A percentile compares a stretch with the other conserved stretches of the same genome.
phyloP scores from a whole-genome alignment of 768 basidiomycete genomes.

The Pisolithus orientalis region DNA sequence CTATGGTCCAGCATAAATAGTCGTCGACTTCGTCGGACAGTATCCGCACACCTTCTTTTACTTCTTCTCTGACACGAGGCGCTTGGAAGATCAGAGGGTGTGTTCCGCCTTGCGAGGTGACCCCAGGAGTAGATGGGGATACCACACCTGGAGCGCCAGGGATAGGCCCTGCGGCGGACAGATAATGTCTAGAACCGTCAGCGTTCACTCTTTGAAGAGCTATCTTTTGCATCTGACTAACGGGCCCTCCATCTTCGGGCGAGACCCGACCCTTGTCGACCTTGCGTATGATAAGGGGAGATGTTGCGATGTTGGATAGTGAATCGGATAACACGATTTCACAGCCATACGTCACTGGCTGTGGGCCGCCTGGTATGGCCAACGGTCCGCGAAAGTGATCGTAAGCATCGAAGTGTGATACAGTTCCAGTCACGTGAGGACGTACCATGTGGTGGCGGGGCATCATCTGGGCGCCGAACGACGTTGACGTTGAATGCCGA shows the following conservation, averaged over 20 bases:
- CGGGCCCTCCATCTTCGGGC: conserved; percentile 85
- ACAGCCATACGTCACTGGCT: conserved; percentile 88
- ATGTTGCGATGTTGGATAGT: conserved; percentile 77
- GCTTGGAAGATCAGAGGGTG: conserved; percentile 76
- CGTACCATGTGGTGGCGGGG: conserved; percentile 55
- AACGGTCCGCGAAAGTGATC: conserved; percentile 24
- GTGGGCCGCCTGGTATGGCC: conserved; percentile 49
- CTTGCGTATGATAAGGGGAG: conserved; percentile 83
- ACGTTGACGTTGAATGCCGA: conserved; percentile 93
- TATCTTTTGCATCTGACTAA: conserved; percentile 96
- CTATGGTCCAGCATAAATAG: conserved; percentile 93
- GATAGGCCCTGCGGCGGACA: conserved; percentile 83
- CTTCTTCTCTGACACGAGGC: conserved; percentile 75
- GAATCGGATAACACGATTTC: conserved; percentile 83
- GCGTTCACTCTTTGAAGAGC: conserved; percentile 79
- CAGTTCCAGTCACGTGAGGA: conserved; percentile 45
- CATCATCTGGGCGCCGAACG: conserved; percentile 65
- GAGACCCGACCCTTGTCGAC: conserved; percentile 86
- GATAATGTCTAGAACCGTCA: conserved; percentile 79
- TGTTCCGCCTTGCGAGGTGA: conserved; percentile 70
- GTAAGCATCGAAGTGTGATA: conserved; percentile 33
- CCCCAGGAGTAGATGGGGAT: conserved; percentile 66
- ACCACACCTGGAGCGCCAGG: conserved; percentile 69
- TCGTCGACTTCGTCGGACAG: conserved; percentile 91
- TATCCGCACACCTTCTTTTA: conserved; percentile 67